Conservation (phyloP, 2,329 filamentous ascomycete species). For the Talaromyces amestolkiae region DNA sequence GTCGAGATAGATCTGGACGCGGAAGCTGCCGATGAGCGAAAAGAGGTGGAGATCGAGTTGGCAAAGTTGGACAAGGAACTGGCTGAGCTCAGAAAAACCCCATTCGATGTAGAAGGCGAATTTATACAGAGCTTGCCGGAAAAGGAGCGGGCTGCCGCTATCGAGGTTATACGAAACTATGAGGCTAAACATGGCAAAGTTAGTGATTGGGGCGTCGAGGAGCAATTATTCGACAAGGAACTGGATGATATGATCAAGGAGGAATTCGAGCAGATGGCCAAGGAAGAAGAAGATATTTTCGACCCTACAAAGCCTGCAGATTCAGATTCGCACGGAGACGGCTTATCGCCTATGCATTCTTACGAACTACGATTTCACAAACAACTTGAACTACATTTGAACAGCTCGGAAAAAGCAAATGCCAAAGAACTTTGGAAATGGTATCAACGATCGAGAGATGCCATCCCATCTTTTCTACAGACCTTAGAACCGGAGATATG, state of each 20-base stretch:
- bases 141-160: slow-evolving; percentile 40
- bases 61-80: slow-evolving; percentile 42
- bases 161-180: slow-evolving; percentile 44
- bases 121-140: slow-evolving; percentile 45
- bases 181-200: slow-evolving; percentile 36
- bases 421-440: slow-evolving; percentile 48
- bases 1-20: slow-evolving; percentile 40
- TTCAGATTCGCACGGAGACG: slow-evolving; percentile 26
- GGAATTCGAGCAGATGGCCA: slow-evolving; percentile 37
- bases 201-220: slow-evolving; percentile 27
- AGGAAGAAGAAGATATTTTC: slow-evolving; percentile 38
- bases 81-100: slow-evolving; percentile 40
- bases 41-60: slow-evolving; percentile 39
- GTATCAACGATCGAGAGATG: slow-evolving; percentile 51
- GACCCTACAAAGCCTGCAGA: slow-evolving; percentile 27
- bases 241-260: slow-evolving; percentile 41
- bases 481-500: slow-evolving; percentile 61
- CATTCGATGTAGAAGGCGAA: slow-evolving; percentile 43
- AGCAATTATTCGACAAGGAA: slow-evolving; percentile 43
- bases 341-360: slow-evolving; percentile 36
- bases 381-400: slow-evolving; percentile 33
- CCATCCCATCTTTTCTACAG: slow-evolving; percentile 48
- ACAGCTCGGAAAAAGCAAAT: slow-evolving; percentile 29
- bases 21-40: slow-evolving; percentile 38
- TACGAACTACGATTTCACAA: slow-evolving; percentile 43